Percentiles rank a stretch among this genome's conserved stretches.
Conservation (phyloP, 805 yeast genomes). For the Myxozyma melibiosi region DNA sequence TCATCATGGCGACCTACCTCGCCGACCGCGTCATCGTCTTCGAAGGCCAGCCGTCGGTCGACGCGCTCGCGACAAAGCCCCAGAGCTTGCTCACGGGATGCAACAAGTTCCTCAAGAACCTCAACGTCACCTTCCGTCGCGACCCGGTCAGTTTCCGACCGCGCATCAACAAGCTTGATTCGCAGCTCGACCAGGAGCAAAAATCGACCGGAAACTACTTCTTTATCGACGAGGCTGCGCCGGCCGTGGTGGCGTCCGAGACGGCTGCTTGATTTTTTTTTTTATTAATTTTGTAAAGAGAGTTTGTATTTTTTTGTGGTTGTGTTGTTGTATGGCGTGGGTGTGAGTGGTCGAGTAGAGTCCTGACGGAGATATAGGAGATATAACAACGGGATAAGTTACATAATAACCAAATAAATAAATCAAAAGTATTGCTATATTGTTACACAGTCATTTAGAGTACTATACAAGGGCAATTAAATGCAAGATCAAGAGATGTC, state of each 20-base stretch:
- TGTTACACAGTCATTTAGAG: not conserved
- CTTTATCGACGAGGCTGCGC: slow-evolving; percentile 68
- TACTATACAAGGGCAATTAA: too few species aligned
- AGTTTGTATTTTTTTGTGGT: not conserved
- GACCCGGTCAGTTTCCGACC: slow-evolving; percentile 99
- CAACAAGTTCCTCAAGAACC: slow-evolving; percentile 92
- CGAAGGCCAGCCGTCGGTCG: slow-evolving; percentile 89
- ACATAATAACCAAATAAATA: too few species aligned
- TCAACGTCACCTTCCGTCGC: slow-evolving; percentile 98
- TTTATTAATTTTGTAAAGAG: not conserved
- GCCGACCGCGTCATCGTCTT: slow-evolving; percentile 99
- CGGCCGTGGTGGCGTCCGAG: not conserved
- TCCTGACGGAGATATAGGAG: not conserved
- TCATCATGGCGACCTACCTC: slow-evolving; percentile 98
- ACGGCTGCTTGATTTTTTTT: not conserved
- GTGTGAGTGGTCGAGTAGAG: not conserved
- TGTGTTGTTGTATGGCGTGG: not conserved
- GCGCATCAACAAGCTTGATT: slow-evolving; percentile 94
- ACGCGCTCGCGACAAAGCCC: slow-evolving; percentile 84
- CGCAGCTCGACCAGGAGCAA: slow-evolving; percentile 96
- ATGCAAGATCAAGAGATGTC: not conserved
- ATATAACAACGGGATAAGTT: too few species aligned
- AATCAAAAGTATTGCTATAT: not conserved
- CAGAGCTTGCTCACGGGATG: slow-evolving; percentile 96
- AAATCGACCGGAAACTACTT: slow-evolving; percentile 89